Percentiles rank a stretch among this genome's conserved stretches.
Evolutionary conservation across 106 monocot species (phyloP).

Genomic region (Dendrobium huoshanense): DNA sequence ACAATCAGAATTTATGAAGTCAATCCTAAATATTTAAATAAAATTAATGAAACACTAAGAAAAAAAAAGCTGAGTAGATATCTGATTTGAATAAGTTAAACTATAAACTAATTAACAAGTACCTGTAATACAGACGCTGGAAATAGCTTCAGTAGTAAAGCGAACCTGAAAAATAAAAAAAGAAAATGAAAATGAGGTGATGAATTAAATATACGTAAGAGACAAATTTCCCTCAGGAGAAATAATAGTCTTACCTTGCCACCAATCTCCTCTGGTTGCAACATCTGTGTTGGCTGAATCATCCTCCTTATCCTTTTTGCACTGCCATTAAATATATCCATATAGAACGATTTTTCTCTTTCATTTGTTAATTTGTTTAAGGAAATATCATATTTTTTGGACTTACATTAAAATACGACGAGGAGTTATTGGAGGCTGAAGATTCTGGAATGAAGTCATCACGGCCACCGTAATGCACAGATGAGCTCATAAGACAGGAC

Average conservation of each 20-base stretch:
- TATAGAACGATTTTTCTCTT: neutral
- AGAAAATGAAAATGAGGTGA: neutral
- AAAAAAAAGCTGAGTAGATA: too few relatives aligned
- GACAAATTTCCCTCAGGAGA: neutral
- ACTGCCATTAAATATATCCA: conserved; percentile 1
- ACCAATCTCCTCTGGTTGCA: conserved; percentile 23
- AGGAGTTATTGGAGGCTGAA: neutral
- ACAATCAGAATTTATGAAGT: too few relatives aligned
- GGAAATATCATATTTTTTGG: neutral
- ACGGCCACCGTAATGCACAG: conserved; percentile 21
- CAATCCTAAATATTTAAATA: too few relatives aligned
- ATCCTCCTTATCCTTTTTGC: conserved; percentile 13
- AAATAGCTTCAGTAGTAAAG: conserved; percentile 5
- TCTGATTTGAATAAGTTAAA: neutral
- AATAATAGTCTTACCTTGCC: conserved; percentile 15
- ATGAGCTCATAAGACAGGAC: conserved; percentile 22
- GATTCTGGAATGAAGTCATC: conserved; percentile 14
- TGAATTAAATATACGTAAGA: neutral
- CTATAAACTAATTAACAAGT: neutral
- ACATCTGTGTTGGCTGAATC: conserved; percentile 3
- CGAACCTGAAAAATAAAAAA: neutral
- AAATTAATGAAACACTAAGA: too few relatives aligned
- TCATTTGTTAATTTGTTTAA: neutral
- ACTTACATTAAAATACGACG: conserved; percentile 7
- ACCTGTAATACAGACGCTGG: neutral